Evolutionary conservation across 2,329 filamentous ascomycete genomes (phyloP), one percentile per base, ranked within the genome.

Genomic region (Alternaria sp.): DNA sequence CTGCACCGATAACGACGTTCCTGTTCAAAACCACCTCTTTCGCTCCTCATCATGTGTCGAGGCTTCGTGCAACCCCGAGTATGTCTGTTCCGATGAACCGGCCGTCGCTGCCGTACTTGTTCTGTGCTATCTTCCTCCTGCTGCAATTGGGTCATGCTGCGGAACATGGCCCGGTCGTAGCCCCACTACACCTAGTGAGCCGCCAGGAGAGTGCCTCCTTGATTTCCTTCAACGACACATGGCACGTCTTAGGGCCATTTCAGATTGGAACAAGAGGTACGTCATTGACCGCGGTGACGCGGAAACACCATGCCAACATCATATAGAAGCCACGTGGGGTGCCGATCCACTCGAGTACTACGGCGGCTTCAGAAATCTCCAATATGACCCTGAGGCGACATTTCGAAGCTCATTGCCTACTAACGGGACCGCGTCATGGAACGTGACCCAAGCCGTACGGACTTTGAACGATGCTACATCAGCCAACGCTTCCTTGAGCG

Each of bases 191-290:
- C 36, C 36, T 70, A 36, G 62, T 46, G 19, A 40, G 51, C 46
- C 62, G 62, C 30, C 59, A 69, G 19, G 49, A 52, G 49, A 52
- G 15, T n/a, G 49, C 46, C 11, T 53, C 70, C 45, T 45, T 72
- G 46, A 63, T 81, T 54, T 67, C 71, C 28, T 79, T 82, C 67
- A 78, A 72, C 52, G 67, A 67, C 40, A 70, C 75, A 51, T 88
- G 86, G 86, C 75, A 87, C 56, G 69, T 86, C 21, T 78, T 89
- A 21, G 87, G 87, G 4, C 87, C 86, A 8, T 89, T 88, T 68
- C 83, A 85, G 66, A 83, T 85, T 59, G 87, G 87, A 63, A 89
- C 86, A 58, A 80, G 86, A 85, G 86, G 86, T 84, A 81, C 71
- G 81, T 62, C 17, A 19, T 53, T 47, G 17, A 17, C 12, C 44